Evolutionary conservation across 2,329 filamentous ascomycete genomes (phyloP), one percentile per base, ranked within the genome.

Genomic region (Aspergillus bombycis): DNA sequence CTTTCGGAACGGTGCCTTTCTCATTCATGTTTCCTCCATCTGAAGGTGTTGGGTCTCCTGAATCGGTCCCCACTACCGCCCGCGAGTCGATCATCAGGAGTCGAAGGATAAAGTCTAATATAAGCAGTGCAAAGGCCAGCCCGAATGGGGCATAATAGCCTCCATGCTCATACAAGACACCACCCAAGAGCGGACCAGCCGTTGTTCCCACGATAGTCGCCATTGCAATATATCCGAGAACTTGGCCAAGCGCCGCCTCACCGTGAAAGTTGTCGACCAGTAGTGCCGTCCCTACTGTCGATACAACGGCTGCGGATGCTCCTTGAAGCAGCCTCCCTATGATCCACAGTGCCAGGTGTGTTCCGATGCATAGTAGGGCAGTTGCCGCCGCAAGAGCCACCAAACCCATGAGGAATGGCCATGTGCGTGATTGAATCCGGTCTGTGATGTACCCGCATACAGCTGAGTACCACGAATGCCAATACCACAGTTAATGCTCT

Each of bases 221-320:
- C 63, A 89, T 79, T 62, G 83, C 84, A 0, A 91, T 83, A 70
- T 87, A 91, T 1, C 91, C 91, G 81, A 92, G 87, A 0, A 85
- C 85, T 65, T 88, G 80, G 0, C 89, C 90, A 21, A 91, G 84
- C 30, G 85, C 81, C 63, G 84, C 79, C 2, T 85, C 86, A 8
- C 36, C 14, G 5, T 41, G 9, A 54, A 91, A 86, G 0, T 89
- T 92, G 71, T 93, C 91, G 6, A 89, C 89, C 23, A 93, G 73
- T 46, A 93, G 76, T 0, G 91, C 90, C 32, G 90, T 80, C 0
- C 91, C 91, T 0, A 91, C 89, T 0, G 87, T 88, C 89, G 90
- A 93, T 8, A 92, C 90, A 2, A 92, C 84, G 2, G 88, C 88
- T 1, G 89, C 89, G 45, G 87, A 88, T 9, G 87, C 74, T 0